Percentiles rank a stretch among this genome's conserved stretches.
Evolutionary conservation across 257 asterid genomes (phyloP).

Genomic region (Paraleonurus japonicus): DNA sequence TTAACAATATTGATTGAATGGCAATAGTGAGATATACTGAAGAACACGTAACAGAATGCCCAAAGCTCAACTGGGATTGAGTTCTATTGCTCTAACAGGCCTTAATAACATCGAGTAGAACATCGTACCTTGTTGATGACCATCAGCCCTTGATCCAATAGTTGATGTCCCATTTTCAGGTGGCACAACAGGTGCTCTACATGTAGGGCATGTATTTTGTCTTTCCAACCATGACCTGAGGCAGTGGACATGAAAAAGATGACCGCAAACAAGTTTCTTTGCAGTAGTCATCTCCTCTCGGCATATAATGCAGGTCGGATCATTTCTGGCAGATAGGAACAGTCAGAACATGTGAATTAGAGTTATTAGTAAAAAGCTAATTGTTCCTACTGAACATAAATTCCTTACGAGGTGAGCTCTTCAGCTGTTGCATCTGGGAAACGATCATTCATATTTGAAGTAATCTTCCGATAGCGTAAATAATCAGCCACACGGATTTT

Average conservation of each 20-base stretch:
- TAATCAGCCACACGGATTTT: conserved; percentile 86
- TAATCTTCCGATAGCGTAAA: conserved; percentile 85
- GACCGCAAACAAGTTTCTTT: conserved; percentile 89
- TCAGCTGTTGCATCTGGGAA: conserved; percentile 97
- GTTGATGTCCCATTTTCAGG: conserved; percentile 61
- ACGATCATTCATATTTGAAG: conserved; percentile 94
- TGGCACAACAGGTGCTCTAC: conserved; percentile 95
- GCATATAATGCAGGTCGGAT: conserved; percentile 91
- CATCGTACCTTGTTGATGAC: conserved; percentile 61
- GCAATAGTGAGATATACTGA: neutral
- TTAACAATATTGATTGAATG: neutral
- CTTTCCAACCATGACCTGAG: conserved; percentile 95
- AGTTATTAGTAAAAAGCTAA: conserved; percentile 16
- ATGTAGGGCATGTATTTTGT: conserved; percentile 92
- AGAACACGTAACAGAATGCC: neutral
- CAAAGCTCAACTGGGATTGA: neutral
- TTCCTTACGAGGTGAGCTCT: conserved; percentile 69
- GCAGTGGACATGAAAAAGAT: conserved; percentile 94
- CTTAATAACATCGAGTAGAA: conserved; percentile 15
- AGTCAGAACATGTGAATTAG: conserved; percentile 13
- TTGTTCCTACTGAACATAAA: conserved; percentile 3
- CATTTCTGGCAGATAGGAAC: conserved; percentile 51
- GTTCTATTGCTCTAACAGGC: neutral
- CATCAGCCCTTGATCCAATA: conserved; percentile 47
- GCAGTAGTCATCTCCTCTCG: conserved; percentile 99